These are phyloP conservation scores for Davidsoniella australis DNA, from an alignment of 2,329 filamentous ascomycete species.

Conservation along the genomic window DNA sequence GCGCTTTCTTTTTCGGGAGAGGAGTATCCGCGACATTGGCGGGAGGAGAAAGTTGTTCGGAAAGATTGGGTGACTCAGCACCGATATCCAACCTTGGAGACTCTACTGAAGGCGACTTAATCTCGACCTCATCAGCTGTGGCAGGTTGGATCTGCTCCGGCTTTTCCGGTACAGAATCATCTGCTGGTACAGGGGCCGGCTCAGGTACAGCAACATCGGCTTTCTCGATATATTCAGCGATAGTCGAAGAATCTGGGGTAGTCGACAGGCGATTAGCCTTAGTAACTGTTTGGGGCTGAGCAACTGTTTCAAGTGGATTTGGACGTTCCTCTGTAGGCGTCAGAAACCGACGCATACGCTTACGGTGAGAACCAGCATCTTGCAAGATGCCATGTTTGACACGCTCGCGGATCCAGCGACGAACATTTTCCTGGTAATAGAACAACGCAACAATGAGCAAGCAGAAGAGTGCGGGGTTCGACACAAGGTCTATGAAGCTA, in stretches of 20 bases:
- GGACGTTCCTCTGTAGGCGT: slow-evolving; percentile 10
- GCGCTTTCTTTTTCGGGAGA: slow-evolving; percentile 42
- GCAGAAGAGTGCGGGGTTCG: slow-evolving; percentile 35
- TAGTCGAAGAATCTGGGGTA: background rate
- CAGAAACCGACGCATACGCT: slow-evolving; percentile 8
- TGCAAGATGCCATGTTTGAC: slow-evolving; percentile 7
- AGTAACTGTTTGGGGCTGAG: background rate
- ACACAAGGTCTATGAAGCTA: slow-evolving; percentile 35
- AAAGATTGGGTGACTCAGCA: slow-evolving; percentile 4
- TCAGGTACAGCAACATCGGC: background rate
- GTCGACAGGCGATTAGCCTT: background rate
- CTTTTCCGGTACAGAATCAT: background rate
- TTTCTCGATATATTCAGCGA: slow-evolving; percentile 1
- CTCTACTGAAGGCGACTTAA: background rate
- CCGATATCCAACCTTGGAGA: too few relatives aligned
- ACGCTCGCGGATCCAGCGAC: slow-evolving; percentile 17
- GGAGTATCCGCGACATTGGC: slow-evolving; percentile 14
- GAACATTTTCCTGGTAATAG: slow-evolving; percentile 29
- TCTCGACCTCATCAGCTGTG: background rate
- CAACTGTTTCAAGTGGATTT: slow-evolving; percentile 4
- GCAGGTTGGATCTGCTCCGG: background rate
- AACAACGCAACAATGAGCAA: slow-evolving; percentile 26
- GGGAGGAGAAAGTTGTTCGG: slow-evolving; percentile 3
- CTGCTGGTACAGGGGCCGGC: background rate
- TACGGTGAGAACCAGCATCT: slow-evolving; percentile 8